Base-by-base conservation (phyloP, 108 stramenopile genomes). In the Fragilaria crotonensis region DNA sequence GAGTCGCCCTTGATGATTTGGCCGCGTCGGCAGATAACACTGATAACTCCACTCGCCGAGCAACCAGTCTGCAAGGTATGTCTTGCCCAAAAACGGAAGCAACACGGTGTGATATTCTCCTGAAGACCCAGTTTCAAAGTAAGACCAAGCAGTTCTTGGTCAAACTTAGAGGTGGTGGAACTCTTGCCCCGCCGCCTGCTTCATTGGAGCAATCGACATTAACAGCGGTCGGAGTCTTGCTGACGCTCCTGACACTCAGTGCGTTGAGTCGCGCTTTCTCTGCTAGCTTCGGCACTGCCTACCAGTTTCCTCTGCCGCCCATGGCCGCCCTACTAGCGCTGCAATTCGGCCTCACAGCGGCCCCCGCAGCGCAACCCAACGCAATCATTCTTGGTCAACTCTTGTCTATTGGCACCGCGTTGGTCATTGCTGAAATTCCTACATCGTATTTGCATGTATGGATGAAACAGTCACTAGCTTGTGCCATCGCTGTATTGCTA, bases 281-380 rank as follows among this genome's bases (percentile, higher is more conserved):
- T 41, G 11, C 14, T 11, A 41, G 11, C 7, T 14, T 41, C 14
- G 36, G 36, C 7, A 14, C 7, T 7, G 36, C 7, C 36, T 41
- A 41, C 36, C 11, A 14, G 36, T 41, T 41, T 14, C 36, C 36
- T 41, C 7, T 41, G 36, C 11, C 36, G 14, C 36, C 36, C 14
- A 11, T 41, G 14, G 36, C 36, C 36, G 36, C 36, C 14, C 36
- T 41, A 11, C 36, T 41, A 14, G 36, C 36, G 36, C 14, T 41
- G 36, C 61, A 62, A 27, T 62, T 30, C 18, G 27, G 22, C 2
- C 30, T 62, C n/a, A 52, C 61, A 26, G 61, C 61, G 3, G 61
- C 61, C 2, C 61, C 61, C 7, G 49, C 61, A 2, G 49, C 50
- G 19, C 61, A 62, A 30, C 61, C 61, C 18, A 49, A 30, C 28